phyloP scores from a whole-genome alignment of 1,284 basidiomycete species.

The Puccinia triticina region DNA sequence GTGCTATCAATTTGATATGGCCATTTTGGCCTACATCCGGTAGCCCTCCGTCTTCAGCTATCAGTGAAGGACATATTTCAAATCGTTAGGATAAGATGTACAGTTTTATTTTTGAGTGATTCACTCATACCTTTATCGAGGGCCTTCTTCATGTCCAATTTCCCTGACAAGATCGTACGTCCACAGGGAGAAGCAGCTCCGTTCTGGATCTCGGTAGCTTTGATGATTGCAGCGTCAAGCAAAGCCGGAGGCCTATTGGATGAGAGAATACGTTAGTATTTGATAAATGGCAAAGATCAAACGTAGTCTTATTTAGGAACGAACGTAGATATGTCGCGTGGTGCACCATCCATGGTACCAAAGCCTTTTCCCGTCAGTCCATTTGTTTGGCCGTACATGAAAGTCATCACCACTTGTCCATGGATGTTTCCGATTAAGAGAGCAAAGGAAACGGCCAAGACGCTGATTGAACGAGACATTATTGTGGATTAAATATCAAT shows the following conservation, averaged over 20 bases:
- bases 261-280: neutral
- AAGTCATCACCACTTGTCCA: slow-evolving; percentile 27
- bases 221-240: slow-evolving; percentile 33
- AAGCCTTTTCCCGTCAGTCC: slow-evolving; percentile 33
- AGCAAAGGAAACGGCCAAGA: neutral
- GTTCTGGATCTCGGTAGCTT: slow-evolving; percentile 14
- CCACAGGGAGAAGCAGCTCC: slow-evolving; percentile 42
- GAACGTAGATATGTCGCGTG: slow-evolving; percentile 31
- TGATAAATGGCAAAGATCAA: neutral
- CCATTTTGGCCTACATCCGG: slow-evolving; percentile 36
- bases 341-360: slow-evolving; percentile 31
- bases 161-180: slow-evolving; percentile 32
- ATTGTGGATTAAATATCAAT: neutral
- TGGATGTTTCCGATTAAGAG: slow-evolving; percentile 24
- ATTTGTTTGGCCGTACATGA: slow-evolving; percentile 39
- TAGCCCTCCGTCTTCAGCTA: slow-evolving; percentile 37
- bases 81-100: neutral
- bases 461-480: slow-evolving; percentile 7
- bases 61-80: neutral
- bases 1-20: slow-evolving; percentile 30
- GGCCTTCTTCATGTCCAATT: slow-evolving; percentile 22
- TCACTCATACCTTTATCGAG: slow-evolving; percentile 13
- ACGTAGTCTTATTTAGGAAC: neutral
- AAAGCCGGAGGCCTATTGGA: slow-evolving; percentile 8
- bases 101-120: neutral